Percentiles rank a stretch among this genome's conserved stretches.
These are phyloP conservation scores for Thelonectria discophora DNA, from an alignment of 2,329 filamentous ascomycete species.

Conservation along the genomic window DNA sequence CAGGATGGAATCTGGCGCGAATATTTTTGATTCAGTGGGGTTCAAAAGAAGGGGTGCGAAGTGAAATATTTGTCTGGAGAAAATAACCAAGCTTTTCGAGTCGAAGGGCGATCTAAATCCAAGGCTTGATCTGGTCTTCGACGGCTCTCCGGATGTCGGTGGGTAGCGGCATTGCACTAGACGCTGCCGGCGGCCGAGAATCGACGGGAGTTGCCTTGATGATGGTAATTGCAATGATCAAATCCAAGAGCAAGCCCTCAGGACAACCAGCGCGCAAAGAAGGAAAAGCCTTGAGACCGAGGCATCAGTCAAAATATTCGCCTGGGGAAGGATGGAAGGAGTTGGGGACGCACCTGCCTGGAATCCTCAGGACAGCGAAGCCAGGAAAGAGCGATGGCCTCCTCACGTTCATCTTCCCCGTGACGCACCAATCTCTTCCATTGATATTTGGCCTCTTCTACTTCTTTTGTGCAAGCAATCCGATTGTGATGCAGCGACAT, in stretches of 20 bases:
- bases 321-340: not conserved
- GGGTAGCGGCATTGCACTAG: conserved; percentile 19
- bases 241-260: not conserved
- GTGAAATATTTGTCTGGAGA: not conserved
- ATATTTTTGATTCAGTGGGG: conserved; percentile 5
- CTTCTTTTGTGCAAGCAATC: not conserved
- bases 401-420: not conserved
- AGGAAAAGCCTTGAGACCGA: not conserved
- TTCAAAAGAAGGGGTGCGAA: not conserved
- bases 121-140: conserved; percentile 9
- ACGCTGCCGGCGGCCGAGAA: not conserved
- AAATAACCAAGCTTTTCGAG: not conserved
- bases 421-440: not conserved
- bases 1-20: conserved; percentile 2
- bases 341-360: not conserved
- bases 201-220: not conserved
- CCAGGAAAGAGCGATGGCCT: not conserved
- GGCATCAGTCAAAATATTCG: not conserved
- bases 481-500: not conserved
- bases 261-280: too few species aligned
- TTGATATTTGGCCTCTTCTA: not conserved
- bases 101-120: not conserved
- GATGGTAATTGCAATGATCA: not conserved
- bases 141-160: conserved; percentile 22
- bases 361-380: not conserved